Conservation (phyloP, 1,284 basidiomycete species). For the Malassezia sympodialis region DNA sequence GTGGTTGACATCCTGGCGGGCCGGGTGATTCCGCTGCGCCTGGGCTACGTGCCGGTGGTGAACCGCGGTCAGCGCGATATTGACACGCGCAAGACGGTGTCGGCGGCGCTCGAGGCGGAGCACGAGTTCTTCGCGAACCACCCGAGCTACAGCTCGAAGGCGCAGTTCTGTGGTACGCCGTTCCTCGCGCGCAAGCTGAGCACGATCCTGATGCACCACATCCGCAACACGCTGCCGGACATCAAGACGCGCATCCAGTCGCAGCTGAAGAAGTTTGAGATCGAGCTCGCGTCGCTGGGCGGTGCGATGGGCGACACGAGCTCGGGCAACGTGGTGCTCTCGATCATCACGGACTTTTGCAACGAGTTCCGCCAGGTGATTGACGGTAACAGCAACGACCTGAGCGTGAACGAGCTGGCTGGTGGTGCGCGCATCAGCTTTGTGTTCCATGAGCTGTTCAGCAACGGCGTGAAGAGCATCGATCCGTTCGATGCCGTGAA, state of each 20-base stretch:
- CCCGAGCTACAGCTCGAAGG: constrained; percentile 78
- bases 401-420: constrained; percentile 84
- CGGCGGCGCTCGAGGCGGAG: constrained; percentile 74
- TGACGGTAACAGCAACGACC: constrained; percentile 90
- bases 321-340: constrained; percentile 75
- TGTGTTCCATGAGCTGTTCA: constrained; percentile 95
- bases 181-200: constrained; percentile 95
- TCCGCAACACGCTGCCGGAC: constrained; percentile 86
- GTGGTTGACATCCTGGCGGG: constrained; percentile 97
- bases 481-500: constrained; percentile 98
- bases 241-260: constrained; percentile 85
- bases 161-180: constrained; percentile 91
- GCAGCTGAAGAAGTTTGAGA: constrained; percentile 74
- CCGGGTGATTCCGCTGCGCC: constrained; percentile 77
- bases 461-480: constrained; percentile 85
- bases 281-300: constrained; percentile 74
- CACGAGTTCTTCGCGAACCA: constrained; percentile 88
- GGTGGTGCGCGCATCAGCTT: constrained; percentile 96
- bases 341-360: constrained; percentile 94
- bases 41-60: constrained; percentile 93
- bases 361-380: constrained; percentile 91
- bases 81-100: constrained; percentile 70
- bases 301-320: constrained; percentile 74
- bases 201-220: constrained; percentile 97
- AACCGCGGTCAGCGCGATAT: constrained; percentile 97